Percentiles rank a stretch among this genome's conserved stretches.
Evolutionary conservation across 805 yeast genomes (phyloP).

Genomic region (Wickerhamomyces chaumierensis): DNA sequence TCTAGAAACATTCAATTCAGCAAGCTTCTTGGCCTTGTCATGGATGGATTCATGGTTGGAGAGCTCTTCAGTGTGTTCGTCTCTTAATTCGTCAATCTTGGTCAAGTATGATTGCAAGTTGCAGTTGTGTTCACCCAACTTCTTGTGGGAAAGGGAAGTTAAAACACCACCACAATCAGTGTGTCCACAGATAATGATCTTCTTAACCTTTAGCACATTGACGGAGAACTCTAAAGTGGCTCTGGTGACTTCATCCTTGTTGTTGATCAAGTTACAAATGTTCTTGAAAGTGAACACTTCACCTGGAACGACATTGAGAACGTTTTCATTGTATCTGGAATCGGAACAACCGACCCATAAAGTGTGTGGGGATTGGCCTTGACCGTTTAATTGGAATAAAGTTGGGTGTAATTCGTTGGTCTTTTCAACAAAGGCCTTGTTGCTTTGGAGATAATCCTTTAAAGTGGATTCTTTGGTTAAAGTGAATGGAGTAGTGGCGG

Average conservation of each 20-base stretch:
- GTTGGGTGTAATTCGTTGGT: constrained; percentile 16
- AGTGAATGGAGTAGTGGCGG: constrained; percentile 12
- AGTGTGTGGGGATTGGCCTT: constrained; percentile 89
- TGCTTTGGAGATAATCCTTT: constrained; percentile 37
- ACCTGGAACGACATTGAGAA: constrained; percentile 75
- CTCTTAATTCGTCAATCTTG: constrained; percentile 57
- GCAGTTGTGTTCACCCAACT: constrained; percentile 44
- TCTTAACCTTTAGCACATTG: constrained; percentile 69
- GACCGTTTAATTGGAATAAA: constrained; percentile 35
- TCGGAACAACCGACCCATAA: constrained; percentile 93
- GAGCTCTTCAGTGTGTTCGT: constrained; percentile 41
- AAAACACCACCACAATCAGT: constrained; percentile 91
- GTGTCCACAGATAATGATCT: constrained; percentile 85
- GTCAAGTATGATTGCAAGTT: constrained; percentile 35
- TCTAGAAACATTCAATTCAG: constrained; percentile 64
- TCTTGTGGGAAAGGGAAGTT: constrained; percentile 59
- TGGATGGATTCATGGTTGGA: constrained; percentile 37
- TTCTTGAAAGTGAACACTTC: constrained; percentile 84
- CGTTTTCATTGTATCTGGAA: constrained; percentile 75
- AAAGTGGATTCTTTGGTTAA: constrained; percentile 36
- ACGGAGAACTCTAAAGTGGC: constrained; percentile 84
- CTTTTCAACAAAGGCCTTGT: constrained; percentile 32
- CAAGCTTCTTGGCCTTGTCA: constrained; percentile 47
- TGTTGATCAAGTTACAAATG: constrained; percentile 67
- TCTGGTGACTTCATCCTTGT: constrained; percentile 58